Evolutionary conservation across 202 grass and related monocot species (phyloP), one percentile per base, ranked within the genome.

Genomic region (Sporobolus alterniflorus): DNA sequence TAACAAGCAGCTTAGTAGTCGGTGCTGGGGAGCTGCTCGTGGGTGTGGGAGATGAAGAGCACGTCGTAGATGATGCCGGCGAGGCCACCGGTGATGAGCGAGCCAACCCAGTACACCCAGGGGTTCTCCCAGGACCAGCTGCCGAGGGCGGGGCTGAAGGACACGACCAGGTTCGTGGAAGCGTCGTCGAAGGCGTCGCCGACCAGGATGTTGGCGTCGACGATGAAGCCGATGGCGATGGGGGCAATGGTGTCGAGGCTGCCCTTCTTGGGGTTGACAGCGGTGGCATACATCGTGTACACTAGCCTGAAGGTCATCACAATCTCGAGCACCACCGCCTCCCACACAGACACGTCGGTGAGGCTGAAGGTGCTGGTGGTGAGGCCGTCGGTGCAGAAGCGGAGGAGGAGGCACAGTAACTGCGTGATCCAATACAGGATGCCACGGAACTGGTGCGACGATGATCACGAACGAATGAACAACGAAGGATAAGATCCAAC

Each of bases 21-120:
- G 34, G 87, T 72, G 80, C 72, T 20, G 84, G 83, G 83, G 82
- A 97, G 79, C 89, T 87, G 94, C 79, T 97, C 89, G 82, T 97
- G 90, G 84, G 89, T 79, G 76, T 75, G 13, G 6, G 36, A 39
- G 31, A 28, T 13, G 47, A 10, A 34, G 20, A 29, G 11, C 12
- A 60, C 11, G 12, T 64, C 7, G 11, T 64, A 55, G 52, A 55
- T 55, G 52, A 55, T 8, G 21, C 21, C 52, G 9, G 52, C 52
- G 21, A 55, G 52, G 21, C 52, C 49, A 18, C 49, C 18, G 4
- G 18, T 18, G 49, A 21, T 7, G 18, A 52, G 18, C 18, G 49
- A 18, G 49, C 49, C 49, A 18, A 52, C 18, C 49, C 52, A 55
- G 51, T 55, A 55, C 20, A 55, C 51, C 51, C 51, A 55, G 20